Evolutionary conservation across 257 asterid genomes (phyloP).

Genomic region (Primulina huaijiensis): DNA sequence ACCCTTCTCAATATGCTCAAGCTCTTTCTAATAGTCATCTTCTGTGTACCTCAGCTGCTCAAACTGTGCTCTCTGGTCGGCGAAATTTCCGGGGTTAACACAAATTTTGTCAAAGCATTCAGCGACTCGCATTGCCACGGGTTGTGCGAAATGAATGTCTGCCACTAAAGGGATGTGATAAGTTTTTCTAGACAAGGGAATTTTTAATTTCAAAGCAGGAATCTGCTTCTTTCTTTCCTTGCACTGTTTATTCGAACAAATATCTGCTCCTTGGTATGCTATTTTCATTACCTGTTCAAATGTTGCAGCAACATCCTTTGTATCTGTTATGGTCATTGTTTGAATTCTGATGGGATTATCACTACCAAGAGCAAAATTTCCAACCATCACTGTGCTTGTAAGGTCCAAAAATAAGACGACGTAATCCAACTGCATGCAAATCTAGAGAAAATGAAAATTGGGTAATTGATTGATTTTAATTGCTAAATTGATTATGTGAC

Average conservation of each 20-base stretch:
- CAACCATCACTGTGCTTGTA: constrained; percentile 96
- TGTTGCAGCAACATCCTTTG: constrained; percentile 93
- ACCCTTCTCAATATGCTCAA: constrained; percentile 99
- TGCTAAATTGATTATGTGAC: too few species aligned
- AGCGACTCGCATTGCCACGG: constrained; percentile 86
- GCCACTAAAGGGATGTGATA: constrained; percentile 93
- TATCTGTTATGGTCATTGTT: constrained; percentile 96
- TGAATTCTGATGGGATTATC: constrained; percentile 96
- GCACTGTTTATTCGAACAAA: constrained; percentile 89
- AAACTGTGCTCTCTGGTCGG: constrained; percentile 98
- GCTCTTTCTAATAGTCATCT: constrained; percentile 95
- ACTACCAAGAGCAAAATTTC: constrained; percentile 93
- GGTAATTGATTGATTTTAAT: too few species aligned
- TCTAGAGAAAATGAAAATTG: too few species aligned
- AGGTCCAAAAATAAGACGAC: too few species aligned
- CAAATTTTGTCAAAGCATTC: constrained; percentile 67
- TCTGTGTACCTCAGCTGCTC: constrained; percentile 89
- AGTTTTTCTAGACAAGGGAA: constrained; percentile 91
- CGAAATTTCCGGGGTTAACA: constrained; percentile 12
- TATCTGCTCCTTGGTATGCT: constrained; percentile 92
- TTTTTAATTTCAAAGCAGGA: constrained; percentile 89
- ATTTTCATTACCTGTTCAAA: constrained; percentile 99
- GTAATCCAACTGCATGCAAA: too few species aligned
- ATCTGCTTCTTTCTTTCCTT: constrained; percentile 98
- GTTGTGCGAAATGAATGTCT: constrained; percentile 96